Evolutionary conservation across 73 alveolate genomes (phyloP).

Genomic region (Effrenium voratum): DNA sequence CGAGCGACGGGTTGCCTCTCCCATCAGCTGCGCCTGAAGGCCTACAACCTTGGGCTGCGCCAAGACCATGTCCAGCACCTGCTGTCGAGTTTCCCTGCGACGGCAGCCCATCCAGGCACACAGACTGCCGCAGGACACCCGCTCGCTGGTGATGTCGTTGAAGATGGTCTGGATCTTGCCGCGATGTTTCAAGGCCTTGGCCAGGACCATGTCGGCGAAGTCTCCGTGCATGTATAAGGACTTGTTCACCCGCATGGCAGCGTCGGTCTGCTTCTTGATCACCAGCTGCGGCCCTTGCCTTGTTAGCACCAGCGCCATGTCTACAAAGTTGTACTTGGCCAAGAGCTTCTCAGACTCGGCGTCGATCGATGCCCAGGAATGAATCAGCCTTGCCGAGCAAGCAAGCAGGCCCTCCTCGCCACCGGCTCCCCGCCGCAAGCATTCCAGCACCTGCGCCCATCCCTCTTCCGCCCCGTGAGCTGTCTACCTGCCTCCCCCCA

Average conservation of each 20-base stretch:
- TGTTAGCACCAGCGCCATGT: conserved; percentile 28
- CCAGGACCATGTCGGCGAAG: conserved; percentile 5
- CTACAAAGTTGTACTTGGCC: background rate
- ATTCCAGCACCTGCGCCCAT: background rate
- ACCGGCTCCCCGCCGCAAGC: background rate
- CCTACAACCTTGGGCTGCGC: background rate
- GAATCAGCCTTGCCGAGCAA: background rate
- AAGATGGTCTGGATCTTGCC: conserved; percentile 30
- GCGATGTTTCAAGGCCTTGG: background rate
- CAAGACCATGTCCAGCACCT: background rate
- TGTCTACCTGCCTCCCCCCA: background rate
- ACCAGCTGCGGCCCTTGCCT: background rate
- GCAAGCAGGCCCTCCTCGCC: no score
- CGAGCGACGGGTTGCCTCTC: background rate
- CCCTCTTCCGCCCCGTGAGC: background rate
- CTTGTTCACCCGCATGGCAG: conserved; percentile 26
- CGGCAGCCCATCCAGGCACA: conserved; percentile 34
- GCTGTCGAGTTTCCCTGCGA: background rate
- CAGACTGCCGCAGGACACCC: background rate
- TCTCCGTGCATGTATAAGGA: background rate
- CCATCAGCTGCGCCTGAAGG: background rate
- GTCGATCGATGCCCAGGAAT: background rate
- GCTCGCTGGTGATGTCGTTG: background rate
- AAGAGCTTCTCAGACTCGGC: background rate
- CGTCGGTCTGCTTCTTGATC: background rate